A percentile compares a stretch with the other conserved stretches of the same genome.
Evolutionary conservation across 495 filamentous ascomycete species (phyloP).

Genomic region (Schizothecium vesticola): DNA sequence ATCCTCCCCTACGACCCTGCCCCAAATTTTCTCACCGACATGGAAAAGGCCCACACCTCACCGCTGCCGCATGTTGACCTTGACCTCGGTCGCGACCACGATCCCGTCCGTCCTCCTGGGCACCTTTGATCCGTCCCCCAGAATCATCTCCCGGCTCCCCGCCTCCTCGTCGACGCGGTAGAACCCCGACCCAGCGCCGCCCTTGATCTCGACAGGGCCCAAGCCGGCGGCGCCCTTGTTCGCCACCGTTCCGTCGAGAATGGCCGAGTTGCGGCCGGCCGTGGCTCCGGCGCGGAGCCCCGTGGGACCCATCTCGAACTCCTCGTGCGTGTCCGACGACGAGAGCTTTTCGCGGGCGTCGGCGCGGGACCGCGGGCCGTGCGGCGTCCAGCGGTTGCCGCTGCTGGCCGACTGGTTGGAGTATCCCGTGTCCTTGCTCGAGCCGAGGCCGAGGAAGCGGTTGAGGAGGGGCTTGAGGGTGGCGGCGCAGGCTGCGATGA

Average conservation of each 20-base stretch:
- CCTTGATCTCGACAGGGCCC: background rate
- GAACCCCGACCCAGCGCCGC: background rate
- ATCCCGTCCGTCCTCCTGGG: constrained; percentile 3
- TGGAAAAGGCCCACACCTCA: background rate
- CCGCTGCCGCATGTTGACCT: background rate
- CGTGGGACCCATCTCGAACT: background rate
- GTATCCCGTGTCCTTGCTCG: constrained; percentile 3
- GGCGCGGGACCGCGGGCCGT: background rate
- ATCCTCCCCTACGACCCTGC: background rate
- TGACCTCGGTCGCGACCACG: constrained; percentile 11
- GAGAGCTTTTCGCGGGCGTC: background rate
- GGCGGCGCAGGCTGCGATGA: constrained; percentile 20
- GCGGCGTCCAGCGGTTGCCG: background rate
- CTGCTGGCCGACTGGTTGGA: background rate
- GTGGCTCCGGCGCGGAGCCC: background rate
- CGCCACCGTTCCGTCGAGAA: background rate
- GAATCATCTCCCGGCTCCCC: constrained; percentile 13
- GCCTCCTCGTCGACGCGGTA: constrained; percentile 1
- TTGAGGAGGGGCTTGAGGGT: constrained; percentile 17
- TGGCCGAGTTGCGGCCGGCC: background rate
- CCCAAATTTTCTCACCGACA: too few species aligned
- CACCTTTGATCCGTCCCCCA: background rate
- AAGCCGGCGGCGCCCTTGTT: background rate
- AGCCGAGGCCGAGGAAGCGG: constrained; percentile 11
- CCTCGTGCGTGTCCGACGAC: background rate